Evolutionary conservation across 805 yeast genomes (phyloP), one percentile per base, ranked within the genome.

Genomic region (Candida golubevii): DNA sequence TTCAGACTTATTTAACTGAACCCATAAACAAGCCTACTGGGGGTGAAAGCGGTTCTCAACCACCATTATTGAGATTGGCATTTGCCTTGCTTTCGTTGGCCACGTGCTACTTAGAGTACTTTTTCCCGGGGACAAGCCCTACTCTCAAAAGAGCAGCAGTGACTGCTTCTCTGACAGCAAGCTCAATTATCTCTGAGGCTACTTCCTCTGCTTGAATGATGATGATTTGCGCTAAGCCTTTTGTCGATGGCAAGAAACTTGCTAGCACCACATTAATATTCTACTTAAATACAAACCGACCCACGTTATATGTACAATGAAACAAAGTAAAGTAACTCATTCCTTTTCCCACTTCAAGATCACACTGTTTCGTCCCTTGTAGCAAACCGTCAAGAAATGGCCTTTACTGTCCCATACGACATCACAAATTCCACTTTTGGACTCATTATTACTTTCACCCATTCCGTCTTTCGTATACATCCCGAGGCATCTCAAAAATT

Each of bases 21-120:
- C 76, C 76, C 8, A 47, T 54, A 52, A 58, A 62, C 53, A 60
- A 59, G 55, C 62, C 69, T 41, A 49, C 44, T 38, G 46, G 46
- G 30, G 45, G 58, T 45, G 58, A 53, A n/a, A 13, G 55, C 40
- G 37, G 50, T 45, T 27, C 63, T 11, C 76, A 79, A 65, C 65
- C 80, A 57, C 72, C 75, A 53, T 48, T 77, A 67, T 69, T 77
- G 56, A 67, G 71, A 53, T 46, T 77, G 10, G 45, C 67, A 6
- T 66, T 78, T 57, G 73, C 78, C 30, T n/a, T 72, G 13, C 60
- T 77, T 33, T 73, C 81, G 23, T 51, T 80, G 43, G 61, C 56
- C 41, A 75, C 80, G 35, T 79, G 82, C 54, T 80, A 80, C 65
- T 61, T 78, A 63, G 82, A 78, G 46, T 51, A 79, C 38, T 47